Conservation (phyloP, 306 rosid species). For the Acmispon strigosus region DNA sequence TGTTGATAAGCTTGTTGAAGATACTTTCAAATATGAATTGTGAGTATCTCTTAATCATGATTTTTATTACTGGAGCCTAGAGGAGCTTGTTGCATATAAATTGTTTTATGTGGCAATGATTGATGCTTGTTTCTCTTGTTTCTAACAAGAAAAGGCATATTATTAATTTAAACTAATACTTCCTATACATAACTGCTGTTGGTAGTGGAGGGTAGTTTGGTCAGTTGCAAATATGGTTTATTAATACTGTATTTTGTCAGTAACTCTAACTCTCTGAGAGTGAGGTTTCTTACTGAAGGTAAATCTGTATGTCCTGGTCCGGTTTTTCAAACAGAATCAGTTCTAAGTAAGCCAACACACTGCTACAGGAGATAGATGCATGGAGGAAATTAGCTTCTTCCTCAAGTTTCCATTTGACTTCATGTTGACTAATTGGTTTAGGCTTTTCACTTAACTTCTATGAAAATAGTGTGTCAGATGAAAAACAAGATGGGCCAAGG, state of each 20-base stretch:
- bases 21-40: slow-evolving; percentile 41
- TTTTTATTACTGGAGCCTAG: neutral
- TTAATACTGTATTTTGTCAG: neutral
- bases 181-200: neutral
- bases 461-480: neutral
- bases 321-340: neutral
- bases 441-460: neutral
- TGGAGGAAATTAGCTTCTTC: neutral
- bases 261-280: neutral
- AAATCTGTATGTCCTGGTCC: neutral
- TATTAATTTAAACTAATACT: neutral
- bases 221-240: neutral
- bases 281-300: neutral
- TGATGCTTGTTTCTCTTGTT: slow-evolving; percentile 5
- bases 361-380: neutral
- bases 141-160: neutral
- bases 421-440: neutral
- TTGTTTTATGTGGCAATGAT: neutral
- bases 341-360: neutral
- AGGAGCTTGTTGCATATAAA: neutral
- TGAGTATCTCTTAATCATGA: slow-evolving; percentile 16
- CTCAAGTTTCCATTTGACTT: neutral
- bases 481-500: neutral
- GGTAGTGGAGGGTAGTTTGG: slow-evolving; percentile 13
- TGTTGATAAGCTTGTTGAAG: slow-evolving; percentile 37